phyloP scores from a whole-genome alignment of 2,329 filamentous ascomycete genomes.

The Meredithiella fracta region DNA sequence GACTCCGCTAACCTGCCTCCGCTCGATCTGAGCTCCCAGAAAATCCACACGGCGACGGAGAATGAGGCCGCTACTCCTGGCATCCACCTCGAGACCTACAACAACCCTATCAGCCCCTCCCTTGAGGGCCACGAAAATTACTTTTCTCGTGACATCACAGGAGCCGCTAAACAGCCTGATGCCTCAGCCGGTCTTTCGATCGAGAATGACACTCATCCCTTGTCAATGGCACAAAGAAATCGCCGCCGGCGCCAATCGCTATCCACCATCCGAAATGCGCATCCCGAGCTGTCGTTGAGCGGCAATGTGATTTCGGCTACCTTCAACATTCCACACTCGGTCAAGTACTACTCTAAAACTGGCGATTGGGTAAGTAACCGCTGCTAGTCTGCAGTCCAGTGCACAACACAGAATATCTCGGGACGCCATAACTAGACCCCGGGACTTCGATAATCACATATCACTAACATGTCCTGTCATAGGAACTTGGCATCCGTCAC shows the following conservation, averaged over 20 bases:
- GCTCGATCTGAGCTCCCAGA: conserved; percentile 5
- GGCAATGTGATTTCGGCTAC: conserved; percentile 52
- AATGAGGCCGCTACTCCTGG: conserved; percentile 20
- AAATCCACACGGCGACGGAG: conserved; percentile 14
- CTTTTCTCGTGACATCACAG: conserved; percentile 17
- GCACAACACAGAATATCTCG: conserved; percentile 5
- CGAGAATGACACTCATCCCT: conserved; percentile 9
- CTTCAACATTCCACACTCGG: conserved; percentile 44
- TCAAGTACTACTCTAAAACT: conserved; percentile 37
- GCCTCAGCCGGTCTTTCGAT: neutral
- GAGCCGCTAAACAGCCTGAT: conserved; percentile 1
- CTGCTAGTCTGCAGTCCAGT: neutral
- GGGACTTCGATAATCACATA: neutral
- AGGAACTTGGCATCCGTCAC: conserved; percentile 62
- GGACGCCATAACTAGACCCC: neutral
- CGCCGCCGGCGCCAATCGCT: conserved; percentile 33
- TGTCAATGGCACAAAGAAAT: conserved; percentile 14
- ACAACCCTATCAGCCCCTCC: conserved; percentile 12
- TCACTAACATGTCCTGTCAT: conserved; percentile 7
- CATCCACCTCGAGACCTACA: conserved; percentile 18
- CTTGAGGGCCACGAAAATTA: conserved; percentile 16
- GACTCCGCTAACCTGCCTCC: conserved; percentile 9
- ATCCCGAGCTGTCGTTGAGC: conserved; percentile 40
- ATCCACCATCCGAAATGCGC: conserved; percentile 36
- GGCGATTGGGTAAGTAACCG: conserved; percentile 47